These are phyloP conservation scores for Dactylellina haptotyla DNA, from an alignment of 2,329 filamentous ascomycete genomes.

Conservation along the genomic window DNA sequence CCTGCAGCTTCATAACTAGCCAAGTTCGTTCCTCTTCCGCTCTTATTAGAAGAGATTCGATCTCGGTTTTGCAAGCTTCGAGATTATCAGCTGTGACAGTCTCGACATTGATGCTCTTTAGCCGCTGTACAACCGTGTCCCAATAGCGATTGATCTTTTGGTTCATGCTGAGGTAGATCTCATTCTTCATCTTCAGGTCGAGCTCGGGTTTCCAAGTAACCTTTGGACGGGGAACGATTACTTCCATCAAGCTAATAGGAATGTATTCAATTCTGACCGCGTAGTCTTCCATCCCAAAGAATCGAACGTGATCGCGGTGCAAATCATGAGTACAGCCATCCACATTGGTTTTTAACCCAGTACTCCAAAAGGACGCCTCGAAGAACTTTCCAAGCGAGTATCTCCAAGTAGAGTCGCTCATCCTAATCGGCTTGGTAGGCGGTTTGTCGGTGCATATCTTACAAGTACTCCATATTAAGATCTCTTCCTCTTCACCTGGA, in stretches of 20 bases:
- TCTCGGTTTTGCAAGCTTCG: conserved; percentile 81
- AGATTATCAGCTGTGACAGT: conserved; percentile 88
- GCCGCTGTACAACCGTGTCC: conserved; percentile 80
- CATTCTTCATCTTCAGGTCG: conserved; percentile 90
- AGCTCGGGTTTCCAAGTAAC: conserved; percentile 99
- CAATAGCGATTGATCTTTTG: conserved; percentile 88
- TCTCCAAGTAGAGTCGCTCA: conserved; percentile 95
- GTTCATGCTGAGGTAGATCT: conserved; percentile 83
- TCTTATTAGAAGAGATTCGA: conserved; percentile 79
- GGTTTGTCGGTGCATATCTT: conserved; percentile 89
- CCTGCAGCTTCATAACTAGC: conserved; percentile 80
- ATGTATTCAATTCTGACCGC: conserved; percentile 92
- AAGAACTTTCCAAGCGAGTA: conserved; percentile 99
- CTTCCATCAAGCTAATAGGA: conserved; percentile 88
- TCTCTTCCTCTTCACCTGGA: conserved; percentile 74
- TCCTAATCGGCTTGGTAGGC: conserved; percentile 77
- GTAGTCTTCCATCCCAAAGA: conserved; percentile 87
- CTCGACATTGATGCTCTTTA: conserved; percentile 89
- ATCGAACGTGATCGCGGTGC: conserved; percentile 89
- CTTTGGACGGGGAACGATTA: conserved; percentile 86
- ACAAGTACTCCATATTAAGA: conserved; percentile 98
- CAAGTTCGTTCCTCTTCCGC: conserved; percentile 83
- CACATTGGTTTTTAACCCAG: conserved; percentile 78
- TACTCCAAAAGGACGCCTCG: conserved; percentile 97
- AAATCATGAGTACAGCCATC: conserved; percentile 87